Base-by-base conservation (phyloP, 2,329 filamentous ascomycete genomes). In the Pleurostoma richardsiae region DNA sequence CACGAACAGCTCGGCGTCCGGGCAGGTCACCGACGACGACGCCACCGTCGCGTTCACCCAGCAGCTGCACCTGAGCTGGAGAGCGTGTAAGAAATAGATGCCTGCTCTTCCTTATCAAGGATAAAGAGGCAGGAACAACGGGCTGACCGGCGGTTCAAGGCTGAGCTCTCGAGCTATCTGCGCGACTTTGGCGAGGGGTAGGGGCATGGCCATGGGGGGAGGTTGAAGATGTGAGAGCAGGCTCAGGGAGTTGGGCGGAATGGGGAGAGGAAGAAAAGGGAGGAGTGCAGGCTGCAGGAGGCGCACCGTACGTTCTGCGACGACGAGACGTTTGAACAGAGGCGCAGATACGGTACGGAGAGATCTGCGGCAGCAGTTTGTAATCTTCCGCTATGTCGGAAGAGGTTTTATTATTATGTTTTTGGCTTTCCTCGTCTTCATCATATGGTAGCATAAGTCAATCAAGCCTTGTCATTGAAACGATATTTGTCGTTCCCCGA, bases 31-130 rank as follows among this genome's bases (percentile, higher is more conserved):
- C 5, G 64, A 68, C 52, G 65, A 68, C 54, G 64, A 68, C 40
- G 65, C 65, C 31, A 67, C 64, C 27, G 63, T 68, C 43, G 64
- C 65, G 29, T 64, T 68, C 46, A 68, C 63, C 26, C 64, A 68
- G 56, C 64, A 68, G 55, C 47, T 67, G 30, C 63, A 68, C 50
- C 57, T 68, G 40, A 57, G 55, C 50, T 68, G 65, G 65, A 49
- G 50, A 29, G 39, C 43, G 29, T 57, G 55, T 48, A 50, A 42
- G 41, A 36, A 36, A 36, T 36, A 36, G 33, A 36, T 36, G 19
- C 19, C 19, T 19, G 19, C 19, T 19, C 19, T 19, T 19, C 19
- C 19, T 19, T 19, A 19, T 19, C 19, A 19, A 19, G 19, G 19
- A 19, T 36, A 36, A 36, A n/a, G 8, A 36, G 33, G 8, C n/a